Conservation (phyloP, 2,329 filamentous ascomycete genomes). For the Mariannaea sp. region DNA sequence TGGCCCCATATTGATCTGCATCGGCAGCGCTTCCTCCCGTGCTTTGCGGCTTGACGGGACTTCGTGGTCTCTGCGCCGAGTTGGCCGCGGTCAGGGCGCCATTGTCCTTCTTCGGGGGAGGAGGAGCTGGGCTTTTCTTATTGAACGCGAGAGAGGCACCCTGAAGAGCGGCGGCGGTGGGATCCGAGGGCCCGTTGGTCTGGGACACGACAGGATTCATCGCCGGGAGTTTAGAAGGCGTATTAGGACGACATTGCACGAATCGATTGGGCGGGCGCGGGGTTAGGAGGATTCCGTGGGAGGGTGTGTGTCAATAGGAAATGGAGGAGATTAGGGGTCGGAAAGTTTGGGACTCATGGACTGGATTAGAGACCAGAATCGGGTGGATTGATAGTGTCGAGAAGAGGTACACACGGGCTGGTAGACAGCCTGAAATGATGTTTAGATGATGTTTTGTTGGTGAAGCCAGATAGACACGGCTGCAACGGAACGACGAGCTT, state of each 20-base stretch:
- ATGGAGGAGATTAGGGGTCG: not conserved
- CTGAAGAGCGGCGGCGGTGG: constrained; percentile 53
- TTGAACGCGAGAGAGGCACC: constrained; percentile 62
- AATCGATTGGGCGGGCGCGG: not conserved
- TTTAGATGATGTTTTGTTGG: not conserved
- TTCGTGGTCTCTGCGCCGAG: constrained; percentile 43
- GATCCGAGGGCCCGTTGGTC: constrained; percentile 40
- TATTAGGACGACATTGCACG: constrained; percentile 23
- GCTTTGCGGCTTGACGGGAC: constrained; percentile 41
- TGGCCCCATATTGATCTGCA: constrained; percentile 27
- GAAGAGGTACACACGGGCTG: not conserved
- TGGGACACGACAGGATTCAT: constrained; percentile 44
- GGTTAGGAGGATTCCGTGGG: not conserved
- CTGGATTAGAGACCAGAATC: no score
- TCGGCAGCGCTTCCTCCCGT: constrained; percentile 45
- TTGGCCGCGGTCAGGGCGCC: constrained; percentile 53
- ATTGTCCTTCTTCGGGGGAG: constrained; percentile 39
- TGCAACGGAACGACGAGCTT: not conserved
- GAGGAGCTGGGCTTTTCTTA: constrained; percentile 41
- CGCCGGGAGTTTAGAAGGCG: constrained; percentile 31
- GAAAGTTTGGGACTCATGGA: not conserved
- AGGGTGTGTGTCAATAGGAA: not conserved
- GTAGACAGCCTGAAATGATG: not conserved
- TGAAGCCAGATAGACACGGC: not conserved
- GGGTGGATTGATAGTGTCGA: not conserved